A percentile compares a stretch with the other conserved stretches of the same genome.
Conservation (phyloP, 1,284 basidiomycete genomes). For the Apiotrichum gamsii region DNA sequence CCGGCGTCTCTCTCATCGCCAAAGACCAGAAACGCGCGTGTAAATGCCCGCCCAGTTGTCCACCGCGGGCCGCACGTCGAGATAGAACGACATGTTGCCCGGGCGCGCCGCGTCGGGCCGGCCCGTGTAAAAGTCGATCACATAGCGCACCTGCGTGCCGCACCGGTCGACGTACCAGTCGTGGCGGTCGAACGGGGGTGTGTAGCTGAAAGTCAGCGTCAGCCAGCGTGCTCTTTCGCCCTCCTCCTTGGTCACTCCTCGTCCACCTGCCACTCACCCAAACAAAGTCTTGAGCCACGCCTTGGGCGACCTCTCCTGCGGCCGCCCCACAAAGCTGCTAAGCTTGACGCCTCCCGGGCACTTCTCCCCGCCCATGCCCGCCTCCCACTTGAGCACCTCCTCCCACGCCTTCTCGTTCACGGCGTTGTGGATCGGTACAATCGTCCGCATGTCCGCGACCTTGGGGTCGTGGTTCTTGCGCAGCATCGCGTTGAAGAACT, state of each 20-base stretch:
- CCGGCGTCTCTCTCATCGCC: too few relatives aligned
- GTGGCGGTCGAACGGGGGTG: constrained; percentile 91
- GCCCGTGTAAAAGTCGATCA: constrained; percentile 99
- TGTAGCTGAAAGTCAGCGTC: constrained; percentile 57
- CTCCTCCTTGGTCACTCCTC: too few relatives aligned
- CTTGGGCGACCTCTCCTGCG: constrained; percentile 59
- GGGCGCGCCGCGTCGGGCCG: constrained; percentile 48
- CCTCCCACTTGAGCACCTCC: constrained; percentile 86
- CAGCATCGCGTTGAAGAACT: constrained; percentile 93
- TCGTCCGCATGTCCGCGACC: constrained; percentile 81
- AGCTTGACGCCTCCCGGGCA: constrained; percentile 62
- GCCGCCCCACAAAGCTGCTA: constrained; percentile 49
- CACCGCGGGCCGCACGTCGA: constrained; percentile 89
- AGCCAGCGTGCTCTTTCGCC: background rate
- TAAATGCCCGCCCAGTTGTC: constrained; percentile 83
- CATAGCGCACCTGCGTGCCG: constrained; percentile 79
- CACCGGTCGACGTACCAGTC: constrained; percentile 96
- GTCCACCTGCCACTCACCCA: too few relatives aligned
- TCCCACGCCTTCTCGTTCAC: constrained; percentile 96
- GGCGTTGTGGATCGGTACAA: constrained; percentile 98
- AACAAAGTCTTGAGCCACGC: constrained; percentile 75
- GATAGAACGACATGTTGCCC: constrained; percentile 62
- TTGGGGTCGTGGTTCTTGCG: constrained; percentile 79
- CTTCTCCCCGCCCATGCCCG: constrained; percentile 63
- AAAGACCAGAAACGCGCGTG: constrained; percentile 53